A percentile compares a stretch with the other conserved stretches of the same genome.
Conservation (phyloP, 305 asterid species). For the Fraxinus xanthoxyloides region DNA sequence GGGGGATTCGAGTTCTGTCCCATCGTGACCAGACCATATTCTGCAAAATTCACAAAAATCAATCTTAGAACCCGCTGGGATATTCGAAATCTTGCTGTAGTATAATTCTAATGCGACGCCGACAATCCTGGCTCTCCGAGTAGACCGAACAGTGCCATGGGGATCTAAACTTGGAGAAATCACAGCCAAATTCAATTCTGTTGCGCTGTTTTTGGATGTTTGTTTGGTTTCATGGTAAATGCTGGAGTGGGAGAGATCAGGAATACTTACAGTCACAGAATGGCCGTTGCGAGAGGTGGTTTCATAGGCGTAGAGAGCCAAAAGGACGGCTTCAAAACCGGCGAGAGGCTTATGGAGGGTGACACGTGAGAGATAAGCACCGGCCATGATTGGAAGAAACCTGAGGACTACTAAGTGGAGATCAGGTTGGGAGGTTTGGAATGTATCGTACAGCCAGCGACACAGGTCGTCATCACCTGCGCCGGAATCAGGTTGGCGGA, state of each 20-base stretch:
- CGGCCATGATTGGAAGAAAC: conserved; percentile 70
- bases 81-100: conserved; percentile 40
- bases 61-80: conserved; percentile 66
- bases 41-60: conserved; percentile 72
- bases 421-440: conserved; percentile 65
- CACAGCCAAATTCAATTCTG: conserved; percentile 66
- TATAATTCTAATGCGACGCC: conserved; percentile 74
- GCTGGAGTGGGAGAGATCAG: conserved; percentile 69
- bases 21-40: conserved; percentile 52
- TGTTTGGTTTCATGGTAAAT: conserved; percentile 72
- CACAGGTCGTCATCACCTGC: conserved; percentile 72
- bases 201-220: conserved; percentile 34
- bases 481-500: conserved; percentile 76
- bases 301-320: conserved; percentile 75
- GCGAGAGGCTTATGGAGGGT: conserved; percentile 69
- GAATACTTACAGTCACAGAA: conserved; percentile 57
- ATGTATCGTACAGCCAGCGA: conserved; percentile 96
- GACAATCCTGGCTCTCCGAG: conserved; percentile 63
- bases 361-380: conserved; percentile 73
- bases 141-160: conserved; percentile 63
- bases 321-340: conserved; percentile 78
- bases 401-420: conserved; percentile 85
- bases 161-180: conserved; percentile 68
- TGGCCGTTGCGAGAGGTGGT: conserved; percentile 60
- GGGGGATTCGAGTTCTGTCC: not conserved